Conservation (phyloP, 305 asterid genomes). For the Striga hermonthica region DNA sequence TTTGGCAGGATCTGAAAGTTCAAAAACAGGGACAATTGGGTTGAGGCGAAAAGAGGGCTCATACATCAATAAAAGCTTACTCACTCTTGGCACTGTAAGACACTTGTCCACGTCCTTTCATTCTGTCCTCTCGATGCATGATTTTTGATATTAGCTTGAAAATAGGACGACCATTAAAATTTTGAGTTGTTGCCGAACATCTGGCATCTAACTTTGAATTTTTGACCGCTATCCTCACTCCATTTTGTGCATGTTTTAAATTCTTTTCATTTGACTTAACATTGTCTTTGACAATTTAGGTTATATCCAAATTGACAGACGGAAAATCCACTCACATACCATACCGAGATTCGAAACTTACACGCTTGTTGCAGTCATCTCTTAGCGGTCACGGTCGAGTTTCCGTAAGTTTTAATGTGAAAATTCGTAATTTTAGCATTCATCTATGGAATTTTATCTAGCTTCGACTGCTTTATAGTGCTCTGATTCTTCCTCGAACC, state of each 20-base stretch:
- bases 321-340: slow-evolving; percentile 84
- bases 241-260: not conserved
- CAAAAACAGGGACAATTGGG: slow-evolving; percentile 76
- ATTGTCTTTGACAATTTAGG: slow-evolving; percentile 42
- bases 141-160: slow-evolving; percentile 26
- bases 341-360: slow-evolving; percentile 79
- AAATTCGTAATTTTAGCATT: slow-evolving; percentile 15
- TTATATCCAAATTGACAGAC: slow-evolving; percentile 74
- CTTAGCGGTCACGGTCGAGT: slow-evolving; percentile 84
- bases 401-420: slow-evolving; percentile 54
- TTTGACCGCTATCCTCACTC: not conserved
- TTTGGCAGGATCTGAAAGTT: slow-evolving; percentile 94
- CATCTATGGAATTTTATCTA: slow-evolving; percentile 13
- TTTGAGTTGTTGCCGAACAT: not conserved
- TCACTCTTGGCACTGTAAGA: slow-evolving; percentile 87
- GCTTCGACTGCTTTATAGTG: slow-evolving; percentile 24
- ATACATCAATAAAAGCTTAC: slow-evolving; percentile 78
- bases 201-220: slow-evolving; percentile 6
- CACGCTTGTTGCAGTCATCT: slow-evolving; percentile 81
- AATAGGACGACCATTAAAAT: not conserved
- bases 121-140: too few species aligned
- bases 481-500: slow-evolving; percentile 35
- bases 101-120: slow-evolving; percentile 28
- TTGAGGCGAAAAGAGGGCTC: slow-evolving; percentile 87
- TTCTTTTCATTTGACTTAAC: not conserved